Percentiles rank a stretch among this genome's conserved stretches.
Evolutionary conservation across 305 asterid species (phyloP).

Genomic region (Petunia hybrid): DNA sequence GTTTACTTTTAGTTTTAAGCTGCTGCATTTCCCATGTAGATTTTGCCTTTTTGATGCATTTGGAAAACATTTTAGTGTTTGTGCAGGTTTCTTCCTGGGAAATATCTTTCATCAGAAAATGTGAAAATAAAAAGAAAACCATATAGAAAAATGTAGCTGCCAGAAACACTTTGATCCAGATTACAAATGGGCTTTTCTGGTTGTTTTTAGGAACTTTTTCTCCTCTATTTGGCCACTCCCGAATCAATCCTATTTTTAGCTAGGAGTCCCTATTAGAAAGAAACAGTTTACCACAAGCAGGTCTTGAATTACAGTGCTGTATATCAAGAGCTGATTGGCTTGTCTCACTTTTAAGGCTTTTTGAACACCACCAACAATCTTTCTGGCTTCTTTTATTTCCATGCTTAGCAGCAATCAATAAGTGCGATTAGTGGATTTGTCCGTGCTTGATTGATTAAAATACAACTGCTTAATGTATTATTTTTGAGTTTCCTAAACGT

Average conservation of each 20-base stretch:
- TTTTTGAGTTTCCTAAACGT: neutral
- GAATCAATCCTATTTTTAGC: conserved; percentile 3
- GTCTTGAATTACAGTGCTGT: no score
- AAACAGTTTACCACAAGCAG: neutral
- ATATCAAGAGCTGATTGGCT: no score
- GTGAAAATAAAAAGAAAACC: no score
- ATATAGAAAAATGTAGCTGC: no score
- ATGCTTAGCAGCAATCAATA: neutral
- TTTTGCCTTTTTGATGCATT: no score
- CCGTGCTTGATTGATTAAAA: neutral
- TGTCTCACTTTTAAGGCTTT: neutral
- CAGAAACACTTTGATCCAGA: neutral
- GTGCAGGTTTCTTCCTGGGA: neutral
- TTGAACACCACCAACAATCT: conserved; percentile 13
- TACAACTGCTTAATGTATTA: neutral
- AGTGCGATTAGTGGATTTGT: neutral
- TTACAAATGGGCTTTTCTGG: neutral
- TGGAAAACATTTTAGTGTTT: neutral
- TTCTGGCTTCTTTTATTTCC: neutral
- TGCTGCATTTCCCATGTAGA: no score
- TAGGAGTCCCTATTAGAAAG: neutral
- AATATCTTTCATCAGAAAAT: neutral
- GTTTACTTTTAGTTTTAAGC: no score
- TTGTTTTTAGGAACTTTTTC: neutral
- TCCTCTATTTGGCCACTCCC: neutral